These are phyloP conservation scores for Ustilago bromivora DNA, from an alignment of 1,284 basidiomycete species.

Conservation along the genomic window DNA sequence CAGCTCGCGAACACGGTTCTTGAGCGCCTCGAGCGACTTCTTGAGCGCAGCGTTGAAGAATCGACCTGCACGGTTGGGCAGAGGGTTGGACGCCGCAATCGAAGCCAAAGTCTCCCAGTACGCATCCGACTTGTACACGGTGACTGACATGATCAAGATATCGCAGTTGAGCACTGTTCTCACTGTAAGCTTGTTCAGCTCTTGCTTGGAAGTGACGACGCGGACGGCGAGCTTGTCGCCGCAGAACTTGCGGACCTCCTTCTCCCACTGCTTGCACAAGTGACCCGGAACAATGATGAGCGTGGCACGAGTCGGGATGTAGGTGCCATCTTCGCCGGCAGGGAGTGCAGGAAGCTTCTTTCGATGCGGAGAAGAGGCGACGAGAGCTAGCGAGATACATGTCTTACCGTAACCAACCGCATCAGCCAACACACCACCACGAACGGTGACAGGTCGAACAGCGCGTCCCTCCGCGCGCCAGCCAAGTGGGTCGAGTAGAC, in stretches of 20 bases:
- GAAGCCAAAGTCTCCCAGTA: slow-evolving; percentile 59
- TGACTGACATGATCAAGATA: slow-evolving; percentile 87
- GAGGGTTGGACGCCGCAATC: slow-evolving; percentile 51
- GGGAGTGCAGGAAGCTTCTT: slow-evolving; percentile 70
- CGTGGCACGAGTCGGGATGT: slow-evolving; percentile 81
- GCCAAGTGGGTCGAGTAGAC: slow-evolving; percentile 82
- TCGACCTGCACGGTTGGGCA: slow-evolving; percentile 50
- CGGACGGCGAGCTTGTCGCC: slow-evolving; percentile 77
- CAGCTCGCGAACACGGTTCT: slow-evolving; percentile 54
- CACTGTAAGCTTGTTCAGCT: slow-evolving; percentile 82
- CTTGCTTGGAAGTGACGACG: slow-evolving; percentile 78
- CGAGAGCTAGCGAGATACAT: slow-evolving; percentile 87
- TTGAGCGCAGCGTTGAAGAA: slow-evolving; percentile 61
- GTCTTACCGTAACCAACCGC: slow-evolving; percentile 98
- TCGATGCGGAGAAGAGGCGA: slow-evolving; percentile 49
- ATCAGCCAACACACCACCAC: slow-evolving; percentile 93
- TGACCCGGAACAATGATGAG: slow-evolving; percentile 90
- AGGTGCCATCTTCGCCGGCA: slow-evolving; percentile 77
- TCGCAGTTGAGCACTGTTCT: slow-evolving; percentile 83
- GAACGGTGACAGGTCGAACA: slow-evolving; percentile 79
- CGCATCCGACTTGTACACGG: slow-evolving; percentile 77
- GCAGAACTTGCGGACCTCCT: slow-evolving; percentile 86
- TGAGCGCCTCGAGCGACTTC: slow-evolving; percentile 49
- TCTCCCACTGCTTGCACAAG: slow-evolving; percentile 88
- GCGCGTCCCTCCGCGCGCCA: slow-evolving; percentile 94